Evolutionary conservation across 2,329 filamentous ascomycete species (phyloP).

Genomic region (Bipolaris cookei): DNA sequence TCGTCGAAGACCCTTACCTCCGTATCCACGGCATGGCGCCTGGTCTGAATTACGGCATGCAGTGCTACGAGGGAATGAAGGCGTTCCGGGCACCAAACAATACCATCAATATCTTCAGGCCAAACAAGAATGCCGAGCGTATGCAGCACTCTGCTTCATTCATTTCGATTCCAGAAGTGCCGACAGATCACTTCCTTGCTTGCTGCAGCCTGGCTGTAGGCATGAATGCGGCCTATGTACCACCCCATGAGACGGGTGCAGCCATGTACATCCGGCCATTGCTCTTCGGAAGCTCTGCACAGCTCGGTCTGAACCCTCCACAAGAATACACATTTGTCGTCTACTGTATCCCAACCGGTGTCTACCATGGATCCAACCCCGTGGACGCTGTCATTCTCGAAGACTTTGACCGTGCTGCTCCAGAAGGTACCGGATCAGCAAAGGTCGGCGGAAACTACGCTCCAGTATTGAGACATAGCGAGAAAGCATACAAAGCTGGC

Average conservation of each 20-base stretch:
- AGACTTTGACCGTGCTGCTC: conserved; percentile 92
- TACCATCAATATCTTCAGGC: conserved; percentile 84
- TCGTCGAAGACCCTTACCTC: conserved; percentile 83
- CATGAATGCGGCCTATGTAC: conserved; percentile 88
- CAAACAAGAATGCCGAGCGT: conserved; percentile 80
- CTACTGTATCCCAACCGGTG: conserved; percentile 88
- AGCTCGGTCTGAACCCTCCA: conserved; percentile 83
- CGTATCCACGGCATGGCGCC: conserved; percentile 94
- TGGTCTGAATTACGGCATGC: conserved; percentile 91
- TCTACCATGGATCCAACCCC: conserved; percentile 89
- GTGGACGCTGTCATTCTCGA: conserved; percentile 90
- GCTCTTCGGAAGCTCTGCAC: conserved; percentile 84
- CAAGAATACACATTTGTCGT: conserved; percentile 93
- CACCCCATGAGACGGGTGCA: conserved; percentile 84
- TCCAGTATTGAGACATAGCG: conserved; percentile 86
- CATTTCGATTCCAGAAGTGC: conserved; percentile 82
- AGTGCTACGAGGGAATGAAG: conserved; percentile 98
- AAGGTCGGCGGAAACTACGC: conserved; percentile 97
- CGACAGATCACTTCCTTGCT: conserved; percentile 75
- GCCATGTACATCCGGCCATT: conserved; percentile 92
- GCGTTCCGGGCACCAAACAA: conserved; percentile 82
- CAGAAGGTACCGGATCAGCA: conserved; percentile 86
- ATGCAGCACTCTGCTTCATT: conserved; percentile 85
- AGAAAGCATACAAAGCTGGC: conserved; percentile 76
- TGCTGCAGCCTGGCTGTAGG: conserved; percentile 81